Percentiles rank a stretch among this genome's conserved stretches.
phyloP scores from a whole-genome alignment of 176 grass and related monocot species.

The Poa annua region DNA sequence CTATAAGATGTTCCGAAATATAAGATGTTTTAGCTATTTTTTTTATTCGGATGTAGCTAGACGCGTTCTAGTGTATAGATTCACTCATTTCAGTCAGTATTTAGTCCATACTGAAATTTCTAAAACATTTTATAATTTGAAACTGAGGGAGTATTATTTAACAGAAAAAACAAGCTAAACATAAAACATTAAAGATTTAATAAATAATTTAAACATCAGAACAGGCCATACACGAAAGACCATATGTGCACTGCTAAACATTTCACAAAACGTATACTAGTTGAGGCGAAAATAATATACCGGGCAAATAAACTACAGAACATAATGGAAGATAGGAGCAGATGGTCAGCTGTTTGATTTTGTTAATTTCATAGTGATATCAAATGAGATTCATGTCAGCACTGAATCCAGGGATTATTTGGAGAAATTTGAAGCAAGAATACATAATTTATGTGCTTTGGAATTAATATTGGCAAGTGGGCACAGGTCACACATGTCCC shows the following conservation, averaged over 20 bases:
- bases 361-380: not conserved
- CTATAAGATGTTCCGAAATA: too few relatives aligned
- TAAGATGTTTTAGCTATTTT: too few relatives aligned
- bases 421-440: not conserved
- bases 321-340: slow-evolving; percentile 9
- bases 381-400: not conserved
- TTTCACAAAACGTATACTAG: not conserved
- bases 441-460: not conserved
- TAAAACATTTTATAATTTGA: too few relatives aligned
- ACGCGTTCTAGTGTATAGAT: too few relatives aligned
- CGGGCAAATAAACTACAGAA: not conserved
- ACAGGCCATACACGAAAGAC: slow-evolving; percentile 18
- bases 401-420: not conserved
- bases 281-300: not conserved
- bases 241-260: not conserved
- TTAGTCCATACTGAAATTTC: too few relatives aligned
- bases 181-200: not conserved
- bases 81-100: too few relatives aligned
- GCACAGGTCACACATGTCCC: not conserved
- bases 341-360: not conserved
- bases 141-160: not conserved
- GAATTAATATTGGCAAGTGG: not conserved
- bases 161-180: not conserved
- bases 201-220: not conserved
- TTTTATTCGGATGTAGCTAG: too few relatives aligned